Conservation (phyloP, 2,329 filamentous ascomycete genomes). For the Colletotrichum endophyticum region DNA sequence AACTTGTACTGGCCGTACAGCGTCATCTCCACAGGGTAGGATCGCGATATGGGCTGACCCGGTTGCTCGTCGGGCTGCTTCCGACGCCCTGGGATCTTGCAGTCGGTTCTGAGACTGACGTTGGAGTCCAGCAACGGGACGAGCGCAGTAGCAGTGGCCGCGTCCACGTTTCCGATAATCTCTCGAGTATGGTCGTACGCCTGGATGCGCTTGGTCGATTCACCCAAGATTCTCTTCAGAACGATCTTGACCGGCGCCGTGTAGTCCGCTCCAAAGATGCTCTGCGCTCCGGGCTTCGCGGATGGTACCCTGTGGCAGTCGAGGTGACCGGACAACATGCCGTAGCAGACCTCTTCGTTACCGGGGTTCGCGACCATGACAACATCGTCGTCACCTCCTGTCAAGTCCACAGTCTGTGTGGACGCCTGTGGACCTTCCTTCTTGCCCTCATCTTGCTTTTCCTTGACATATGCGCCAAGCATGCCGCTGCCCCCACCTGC, state of each 20-base stretch:
- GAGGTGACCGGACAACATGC: constrained; percentile 73
- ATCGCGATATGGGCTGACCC: constrained; percentile 65
- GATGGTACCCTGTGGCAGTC: constrained; percentile 72
- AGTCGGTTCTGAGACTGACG: constrained; percentile 71
- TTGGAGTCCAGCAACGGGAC: constrained; percentile 75
- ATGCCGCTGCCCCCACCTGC: constrained; percentile 52
- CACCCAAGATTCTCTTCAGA: constrained; percentile 63
- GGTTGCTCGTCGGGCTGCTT: constrained; percentile 67
- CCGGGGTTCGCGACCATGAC: constrained; percentile 63
- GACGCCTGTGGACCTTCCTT: constrained; percentile 26
- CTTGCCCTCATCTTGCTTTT: constrained; percentile 55
- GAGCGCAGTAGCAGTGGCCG: constrained; percentile 69
- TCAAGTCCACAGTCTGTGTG: constrained; percentile 62
- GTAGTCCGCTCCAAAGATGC: constrained; percentile 61
- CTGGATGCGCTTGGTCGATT: constrained; percentile 66
- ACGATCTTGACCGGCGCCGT: constrained; percentile 80
- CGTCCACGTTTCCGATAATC: constrained; percentile 79
- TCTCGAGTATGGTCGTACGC: constrained; percentile 74
- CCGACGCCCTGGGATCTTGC: constrained; percentile 71
- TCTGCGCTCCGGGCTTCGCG: constrained; percentile 66
- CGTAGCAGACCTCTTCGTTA: constrained; percentile 80
- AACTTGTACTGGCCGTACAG: constrained; percentile 78
- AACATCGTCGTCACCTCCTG: constrained; percentile 65
- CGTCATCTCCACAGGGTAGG: constrained; percentile 72
- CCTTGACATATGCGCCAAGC: constrained; percentile 70